A percentile compares a stretch with the other conserved stretches of the same genome.
Conservation (phyloP, 768 basidiomycete genomes). For the Boletus tylopilopsis region DNA sequence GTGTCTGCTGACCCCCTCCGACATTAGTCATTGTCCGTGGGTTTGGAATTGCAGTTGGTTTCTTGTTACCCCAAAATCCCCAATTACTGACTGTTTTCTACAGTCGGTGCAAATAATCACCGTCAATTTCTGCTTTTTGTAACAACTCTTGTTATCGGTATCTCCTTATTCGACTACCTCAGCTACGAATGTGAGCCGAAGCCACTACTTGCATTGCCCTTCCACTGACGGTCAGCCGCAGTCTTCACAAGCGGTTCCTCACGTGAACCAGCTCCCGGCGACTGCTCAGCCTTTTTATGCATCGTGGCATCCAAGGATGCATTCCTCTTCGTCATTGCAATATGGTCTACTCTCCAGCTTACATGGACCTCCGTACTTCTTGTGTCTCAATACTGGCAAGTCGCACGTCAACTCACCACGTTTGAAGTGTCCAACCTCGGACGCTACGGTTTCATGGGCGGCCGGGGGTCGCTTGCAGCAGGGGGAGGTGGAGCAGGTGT, state of each 20-base stretch:
- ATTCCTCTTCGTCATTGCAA: constrained; percentile 77
- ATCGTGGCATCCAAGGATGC: constrained; percentile 66
- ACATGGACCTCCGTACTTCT: constrained; percentile 90
- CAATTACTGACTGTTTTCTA: constrained; percentile 5
- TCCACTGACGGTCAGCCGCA: constrained; percentile 23
- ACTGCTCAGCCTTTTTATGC: constrained; percentile 51
- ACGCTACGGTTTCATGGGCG: constrained; percentile 96
- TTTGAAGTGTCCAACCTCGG: constrained; percentile 94
- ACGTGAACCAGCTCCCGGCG: constrained; percentile 1
- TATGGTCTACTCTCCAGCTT: constrained; percentile 93
- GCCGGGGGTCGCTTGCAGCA: constrained; percentile 68
- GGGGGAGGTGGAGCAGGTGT: constrained; percentile 50
- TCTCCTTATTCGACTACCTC: constrained; percentile 79
- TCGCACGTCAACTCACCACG: constrained; percentile 92
- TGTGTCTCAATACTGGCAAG: constrained; percentile 85
- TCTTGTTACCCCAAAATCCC: background rate
- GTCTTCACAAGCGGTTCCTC: constrained; percentile 49
- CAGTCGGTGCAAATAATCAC: constrained; percentile 91
- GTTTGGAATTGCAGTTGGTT: constrained; percentile 94
- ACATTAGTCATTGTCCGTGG: constrained; percentile 91
- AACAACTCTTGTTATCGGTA: constrained; percentile 75
- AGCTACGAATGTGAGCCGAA: constrained; percentile 68
- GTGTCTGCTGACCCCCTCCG: constrained; percentile 1
- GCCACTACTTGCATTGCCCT: background rate
- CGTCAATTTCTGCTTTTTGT: constrained; percentile 97